A percentile compares a stretch with the other conserved stretches of the same genome.
phyloP scores from a whole-genome alignment of 768 basidiomycete genomes.

The Pleurotus djamor region DNA sequence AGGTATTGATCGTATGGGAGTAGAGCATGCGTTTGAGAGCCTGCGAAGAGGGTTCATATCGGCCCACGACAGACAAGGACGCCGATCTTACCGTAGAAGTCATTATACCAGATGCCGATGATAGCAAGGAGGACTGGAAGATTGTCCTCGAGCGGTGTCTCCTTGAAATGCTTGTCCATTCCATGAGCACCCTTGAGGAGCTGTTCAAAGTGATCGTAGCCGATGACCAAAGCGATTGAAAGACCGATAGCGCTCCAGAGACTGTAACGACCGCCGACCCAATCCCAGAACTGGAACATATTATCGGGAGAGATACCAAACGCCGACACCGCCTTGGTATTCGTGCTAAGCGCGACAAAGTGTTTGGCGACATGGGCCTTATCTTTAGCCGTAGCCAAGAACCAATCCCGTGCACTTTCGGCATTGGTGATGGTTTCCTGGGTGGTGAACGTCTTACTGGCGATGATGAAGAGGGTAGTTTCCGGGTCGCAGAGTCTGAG shows the following conservation, averaged over 20 bases:
- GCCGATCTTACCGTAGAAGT: conserved; percentile 76
- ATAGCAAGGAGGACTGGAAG: conserved; percentile 89
- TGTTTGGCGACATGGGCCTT: conserved; percentile 95
- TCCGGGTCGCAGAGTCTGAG: conserved; percentile 70
- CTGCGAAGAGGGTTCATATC: conserved; percentile 27
- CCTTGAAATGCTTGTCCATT: conserved; percentile 97
- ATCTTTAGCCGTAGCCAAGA: conserved; percentile 81
- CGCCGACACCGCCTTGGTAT: conserved; percentile 87
- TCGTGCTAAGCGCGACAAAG: conserved; percentile 97
- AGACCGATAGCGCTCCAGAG: conserved; percentile 98
- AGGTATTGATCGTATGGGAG: conserved; percentile 99
- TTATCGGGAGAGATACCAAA: conserved; percentile 91
- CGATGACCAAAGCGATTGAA: conserved; percentile 90
- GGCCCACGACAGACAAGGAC: background rate
- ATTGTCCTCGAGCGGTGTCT: conserved; percentile 84
- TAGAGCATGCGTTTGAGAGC: conserved; percentile 91
- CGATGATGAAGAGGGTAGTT: conserved; percentile 90
- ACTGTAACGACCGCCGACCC: conserved; percentile 99
- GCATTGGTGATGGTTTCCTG: conserved; percentile 99
- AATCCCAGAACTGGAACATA: conserved; percentile 99
- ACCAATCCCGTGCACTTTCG: conserved; percentile 92
- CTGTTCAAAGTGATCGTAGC: conserved; percentile 91
- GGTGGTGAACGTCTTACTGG: conserved; percentile 99
- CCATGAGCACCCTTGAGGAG: conserved; percentile 91
- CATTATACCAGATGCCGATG: conserved; percentile 97